These are phyloP conservation scores for Solanum appendiculatum DNA, from an alignment of 257 asterid species.

Conservation along the genomic window DNA sequence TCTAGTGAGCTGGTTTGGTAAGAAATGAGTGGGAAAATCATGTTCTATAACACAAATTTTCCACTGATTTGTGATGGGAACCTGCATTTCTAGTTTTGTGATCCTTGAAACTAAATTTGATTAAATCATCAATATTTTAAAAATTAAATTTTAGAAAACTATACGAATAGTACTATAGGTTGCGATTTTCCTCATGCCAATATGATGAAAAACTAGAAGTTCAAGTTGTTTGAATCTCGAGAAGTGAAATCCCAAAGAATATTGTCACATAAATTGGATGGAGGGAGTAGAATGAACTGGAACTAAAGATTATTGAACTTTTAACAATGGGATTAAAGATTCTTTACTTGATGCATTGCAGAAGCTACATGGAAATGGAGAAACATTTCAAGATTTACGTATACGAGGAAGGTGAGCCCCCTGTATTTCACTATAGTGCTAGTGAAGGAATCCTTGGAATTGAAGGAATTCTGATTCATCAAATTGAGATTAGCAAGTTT, in stretches of 20 bases:
- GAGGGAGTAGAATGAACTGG: not conserved
- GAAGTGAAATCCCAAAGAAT: not conserved
- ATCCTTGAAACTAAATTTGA: not conserved
- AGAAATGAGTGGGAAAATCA: not conserved
- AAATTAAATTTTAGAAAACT: not conserved
- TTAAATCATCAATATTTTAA: not conserved
- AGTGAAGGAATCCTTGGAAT: conserved; percentile 41
- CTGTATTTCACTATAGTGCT: conserved; percentile 42
- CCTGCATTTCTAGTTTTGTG: not conserved
- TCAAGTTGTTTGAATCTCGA: not conserved
- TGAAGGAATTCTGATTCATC: conserved; percentile 49
- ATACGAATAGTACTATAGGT: not conserved
- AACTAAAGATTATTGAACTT: not conserved
- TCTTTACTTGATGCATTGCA: conserved; percentile 1
- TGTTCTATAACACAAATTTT: not conserved
- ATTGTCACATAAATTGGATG: not conserved
- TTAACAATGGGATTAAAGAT: not conserved
- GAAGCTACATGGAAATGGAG: conserved; percentile 70
- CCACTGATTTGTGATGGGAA: not conserved
- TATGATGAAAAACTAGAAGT: not conserved
- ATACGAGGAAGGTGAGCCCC: conserved; percentile 60
- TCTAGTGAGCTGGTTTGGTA: not conserved
- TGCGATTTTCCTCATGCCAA: not conserved
- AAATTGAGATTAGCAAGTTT: conserved; percentile 40
- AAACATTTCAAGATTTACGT: conserved; percentile 33